phyloP scores from a whole-genome alignment of 768 basidiomycete species.

The Tricholoma matsutake region DNA sequence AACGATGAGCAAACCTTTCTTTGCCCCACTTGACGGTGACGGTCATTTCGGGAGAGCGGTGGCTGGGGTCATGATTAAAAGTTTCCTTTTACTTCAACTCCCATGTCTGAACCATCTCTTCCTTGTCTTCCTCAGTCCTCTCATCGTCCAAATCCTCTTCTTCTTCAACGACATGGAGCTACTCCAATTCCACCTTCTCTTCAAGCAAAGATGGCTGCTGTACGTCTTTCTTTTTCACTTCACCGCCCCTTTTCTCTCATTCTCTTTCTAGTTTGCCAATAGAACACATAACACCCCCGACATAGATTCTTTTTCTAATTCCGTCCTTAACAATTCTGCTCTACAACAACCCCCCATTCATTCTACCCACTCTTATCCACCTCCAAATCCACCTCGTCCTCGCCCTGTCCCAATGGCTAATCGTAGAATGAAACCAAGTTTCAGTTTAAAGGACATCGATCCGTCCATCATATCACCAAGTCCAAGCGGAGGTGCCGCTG shows the following conservation, averaged over 20 bases:
- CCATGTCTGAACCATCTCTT: constrained; percentile 14
- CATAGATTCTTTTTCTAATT: constrained; percentile 30
- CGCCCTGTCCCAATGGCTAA: constrained; percentile 35
- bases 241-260: background rate
- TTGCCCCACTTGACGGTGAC: constrained; percentile 46
- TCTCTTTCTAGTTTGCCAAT: constrained; percentile 18
- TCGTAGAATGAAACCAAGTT: constrained; percentile 49
- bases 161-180: constrained; percentile 42
- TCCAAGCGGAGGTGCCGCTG: constrained; percentile 52
- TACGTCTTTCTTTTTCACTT: constrained; percentile 36
- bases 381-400: constrained; percentile 7
- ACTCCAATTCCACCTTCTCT: constrained; percentile 85
- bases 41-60: constrained; percentile 26
- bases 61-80: constrained; percentile 10
- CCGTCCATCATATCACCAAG: constrained; percentile 36
- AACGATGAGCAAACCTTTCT: constrained; percentile 26
- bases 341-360: constrained; percentile 20
- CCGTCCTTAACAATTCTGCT: constrained; percentile 23
- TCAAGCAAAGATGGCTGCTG: constrained; percentile 92
- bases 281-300: constrained; percentile 31
- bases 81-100: constrained; percentile 14
- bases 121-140: background rate
- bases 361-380: constrained; percentile 19
- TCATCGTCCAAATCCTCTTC: constrained; percentile 23
- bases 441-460: constrained; percentile 65